Evolutionary conservation across 805 yeast species (phyloP).

Genomic region (Schwanniomyces sp.): DNA sequence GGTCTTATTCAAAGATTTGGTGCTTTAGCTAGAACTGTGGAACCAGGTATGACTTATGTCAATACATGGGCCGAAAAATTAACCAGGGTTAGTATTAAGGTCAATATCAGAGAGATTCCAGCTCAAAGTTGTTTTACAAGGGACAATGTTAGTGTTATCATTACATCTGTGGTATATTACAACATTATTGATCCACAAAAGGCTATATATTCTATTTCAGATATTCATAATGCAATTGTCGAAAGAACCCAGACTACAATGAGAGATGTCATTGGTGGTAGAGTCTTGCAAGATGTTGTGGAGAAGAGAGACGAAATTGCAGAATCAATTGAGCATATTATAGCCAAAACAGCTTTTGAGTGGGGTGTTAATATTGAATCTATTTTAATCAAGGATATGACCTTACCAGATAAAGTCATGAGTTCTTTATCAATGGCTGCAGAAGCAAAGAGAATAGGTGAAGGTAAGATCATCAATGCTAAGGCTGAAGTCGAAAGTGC

Average conservation of each 20-base stretch:
- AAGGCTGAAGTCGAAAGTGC: conserved; percentile 76
- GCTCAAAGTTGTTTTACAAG: conserved; percentile 70
- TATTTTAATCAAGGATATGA: conserved; percentile 65
- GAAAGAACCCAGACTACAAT: conserved; percentile 74
- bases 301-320: conserved; percentile 75
- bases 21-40: conserved; percentile 60
- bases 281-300: conserved; percentile 67
- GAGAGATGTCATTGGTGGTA: conserved; percentile 68
- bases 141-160: conserved; percentile 62
- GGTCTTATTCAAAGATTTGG: conserved; percentile 70
- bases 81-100: conserved; percentile 50
- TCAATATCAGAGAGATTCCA: conserved; percentile 63
- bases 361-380: conserved; percentile 76
- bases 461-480: conserved; percentile 71
- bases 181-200: conserved; percentile 67
- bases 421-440: conserved; percentile 70
- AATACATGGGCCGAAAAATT: conserved; percentile 65
- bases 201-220: conserved; percentile 57
- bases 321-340: conserved; percentile 58
- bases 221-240: conserved; percentile 54
- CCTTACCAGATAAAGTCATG: conserved; percentile 54
- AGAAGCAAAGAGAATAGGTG: conserved; percentile 74
- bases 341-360: conserved; percentile 57
- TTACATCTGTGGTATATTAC: conserved; percentile 67
- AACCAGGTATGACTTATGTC: conserved; percentile 66